These are phyloP conservation scores for Ogataea methylovora DNA, from an alignment of 805 yeast genomes.

Conservation along the genomic window DNA sequence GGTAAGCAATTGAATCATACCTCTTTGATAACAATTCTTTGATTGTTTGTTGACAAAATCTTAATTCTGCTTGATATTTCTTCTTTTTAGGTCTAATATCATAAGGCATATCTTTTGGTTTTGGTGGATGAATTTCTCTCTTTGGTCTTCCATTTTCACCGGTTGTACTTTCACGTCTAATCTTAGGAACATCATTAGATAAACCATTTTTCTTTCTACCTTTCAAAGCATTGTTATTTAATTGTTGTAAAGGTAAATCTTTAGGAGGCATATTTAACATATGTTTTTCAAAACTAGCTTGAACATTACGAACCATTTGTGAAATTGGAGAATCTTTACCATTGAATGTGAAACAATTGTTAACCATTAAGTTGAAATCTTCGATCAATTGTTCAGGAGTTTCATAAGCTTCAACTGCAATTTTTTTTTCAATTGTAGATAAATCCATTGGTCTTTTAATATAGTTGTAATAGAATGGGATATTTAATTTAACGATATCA, in stretches of 20 bases:
- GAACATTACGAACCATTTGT: conserved; percentile 85
- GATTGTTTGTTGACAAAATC: conserved; percentile 74
- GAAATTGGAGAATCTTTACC: conserved; percentile 80
- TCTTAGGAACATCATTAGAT: conserved; percentile 47
- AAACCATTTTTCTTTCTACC: conserved; percentile 25
- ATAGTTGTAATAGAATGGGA: conserved; percentile 83
- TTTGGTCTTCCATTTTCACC: conserved; percentile 74
- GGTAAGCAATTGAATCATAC: conserved; percentile 78
- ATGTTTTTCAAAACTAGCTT: conserved; percentile 89
- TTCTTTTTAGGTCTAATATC: conserved; percentile 88
- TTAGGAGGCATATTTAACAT: conserved; percentile 83
- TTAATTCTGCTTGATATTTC: conserved; percentile 82
- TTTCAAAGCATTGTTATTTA: too few relatives aligned
- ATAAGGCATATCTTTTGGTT: conserved; percentile 86
- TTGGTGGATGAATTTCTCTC: conserved; percentile 94
- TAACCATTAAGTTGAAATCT: conserved; percentile 80
- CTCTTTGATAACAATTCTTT: conserved; percentile 80
- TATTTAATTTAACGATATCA: conserved; percentile 78
- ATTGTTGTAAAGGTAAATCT: conserved; percentile 25
- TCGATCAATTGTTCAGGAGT: conserved; percentile 58
- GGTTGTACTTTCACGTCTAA: conserved; percentile 69
- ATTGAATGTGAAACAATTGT: conserved; percentile 76
- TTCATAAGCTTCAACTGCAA: conserved; percentile 63
- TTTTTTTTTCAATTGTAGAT: conserved; percentile 80
- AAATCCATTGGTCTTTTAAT: conserved; percentile 90